Evolutionary conservation across 306 rosid species (phyloP).

Genomic region (Glycyrrhiza uralensis): DNA sequence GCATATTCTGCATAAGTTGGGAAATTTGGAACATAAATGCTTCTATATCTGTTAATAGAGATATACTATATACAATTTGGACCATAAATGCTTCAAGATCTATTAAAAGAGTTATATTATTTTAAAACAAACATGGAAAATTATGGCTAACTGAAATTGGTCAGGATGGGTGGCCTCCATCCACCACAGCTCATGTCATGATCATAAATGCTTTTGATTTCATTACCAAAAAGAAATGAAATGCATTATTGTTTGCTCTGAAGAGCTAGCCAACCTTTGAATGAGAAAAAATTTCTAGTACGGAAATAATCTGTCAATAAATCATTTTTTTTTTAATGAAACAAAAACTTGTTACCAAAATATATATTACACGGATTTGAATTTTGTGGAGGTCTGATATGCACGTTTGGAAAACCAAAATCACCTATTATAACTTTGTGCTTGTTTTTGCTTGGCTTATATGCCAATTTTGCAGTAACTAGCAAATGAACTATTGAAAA

Average conservation of each 20-base stretch:
- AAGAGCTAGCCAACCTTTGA: too few relatives aligned
- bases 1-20: not conserved
- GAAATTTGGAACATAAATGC: not conserved
- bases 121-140: not conserved
- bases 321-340: too few relatives aligned
- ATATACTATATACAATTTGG: too few relatives aligned
- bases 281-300: too few relatives aligned
- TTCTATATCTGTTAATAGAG: not conserved
- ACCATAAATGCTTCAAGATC: too few relatives aligned
- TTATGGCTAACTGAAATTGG: not conserved
- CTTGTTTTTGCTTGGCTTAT: too few relatives aligned
- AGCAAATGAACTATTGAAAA: not conserved
- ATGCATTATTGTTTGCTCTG: too few relatives aligned
- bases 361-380: not conserved
- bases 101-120: too few relatives aligned
- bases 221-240: not conserved
- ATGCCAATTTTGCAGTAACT: too few relatives aligned
- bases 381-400: not conserved
- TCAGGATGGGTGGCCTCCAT: not conserved
- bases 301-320: too few relatives aligned
- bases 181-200: not conserved
- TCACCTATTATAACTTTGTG: too few relatives aligned
- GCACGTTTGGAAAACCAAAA: not conserved
- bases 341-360: not conserved
- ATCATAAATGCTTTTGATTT: conserved; percentile 4